phyloP scores from a whole-genome alignment of 164 flowering plant genomes.

The Chloranthus sessilifolius region DNA sequence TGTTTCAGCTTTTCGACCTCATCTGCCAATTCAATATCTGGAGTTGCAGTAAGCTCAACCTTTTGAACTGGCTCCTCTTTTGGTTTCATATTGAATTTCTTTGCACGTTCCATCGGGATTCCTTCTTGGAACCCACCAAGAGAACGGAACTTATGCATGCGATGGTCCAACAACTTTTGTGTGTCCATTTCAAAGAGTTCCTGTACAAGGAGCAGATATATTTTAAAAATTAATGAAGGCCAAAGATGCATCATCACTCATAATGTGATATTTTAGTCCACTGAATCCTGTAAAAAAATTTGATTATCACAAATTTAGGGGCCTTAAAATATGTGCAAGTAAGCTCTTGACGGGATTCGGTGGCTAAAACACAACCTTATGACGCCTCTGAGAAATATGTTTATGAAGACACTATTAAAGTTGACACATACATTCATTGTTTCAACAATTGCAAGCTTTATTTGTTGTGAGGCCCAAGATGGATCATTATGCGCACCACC shows the following conservation, averaged over 20 bases:
- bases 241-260: neutral
- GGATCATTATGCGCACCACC: constrained; percentile 98
- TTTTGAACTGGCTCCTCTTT: constrained; percentile 36
- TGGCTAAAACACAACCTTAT: too few relatives aligned
- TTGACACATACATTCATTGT: constrained; percentile 74
- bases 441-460: constrained; percentile 59
- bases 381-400: too few relatives aligned
- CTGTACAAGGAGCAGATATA: constrained; percentile 30
- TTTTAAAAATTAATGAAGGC: too few relatives aligned
- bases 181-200: constrained; percentile 74
- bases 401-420: neutral
- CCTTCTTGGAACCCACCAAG: constrained; percentile 77
- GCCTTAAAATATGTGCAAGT: neutral
- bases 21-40: constrained; percentile 39
- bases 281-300: too few relatives aligned
- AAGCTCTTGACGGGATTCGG: too few relatives aligned
- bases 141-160: constrained; percentile 65
- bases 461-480: constrained; percentile 83
- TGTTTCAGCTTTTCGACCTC: constrained; percentile 66
- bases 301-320: neutral
- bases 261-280: too few relatives aligned
- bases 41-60: constrained; percentile 18
- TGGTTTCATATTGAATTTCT: constrained; percentile 62
- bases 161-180: constrained; percentile 47
- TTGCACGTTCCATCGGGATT: constrained; percentile 46